Conservation (phyloP, 1,284 basidiomycete species). For the Pseudozyma hubeiensis region DNA sequence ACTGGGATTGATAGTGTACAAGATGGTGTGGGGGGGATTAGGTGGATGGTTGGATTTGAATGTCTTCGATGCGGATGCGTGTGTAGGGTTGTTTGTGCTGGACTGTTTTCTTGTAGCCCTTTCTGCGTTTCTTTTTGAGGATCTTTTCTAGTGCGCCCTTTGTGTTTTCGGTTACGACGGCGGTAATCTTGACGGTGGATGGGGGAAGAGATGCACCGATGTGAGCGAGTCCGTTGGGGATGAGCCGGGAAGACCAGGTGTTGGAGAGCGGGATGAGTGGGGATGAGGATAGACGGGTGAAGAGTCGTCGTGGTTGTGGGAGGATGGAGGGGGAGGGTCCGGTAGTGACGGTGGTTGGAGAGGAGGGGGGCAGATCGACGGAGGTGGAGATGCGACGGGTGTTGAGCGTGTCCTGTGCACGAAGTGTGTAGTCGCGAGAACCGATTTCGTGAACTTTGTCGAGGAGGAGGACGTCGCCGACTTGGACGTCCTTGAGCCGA, state of each 20-base stretch:
- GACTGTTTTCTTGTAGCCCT: constrained; percentile 87
- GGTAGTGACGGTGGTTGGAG: neutral
- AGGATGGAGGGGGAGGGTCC: constrained; percentile 21
- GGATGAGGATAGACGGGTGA: constrained; percentile 20
- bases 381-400: constrained; percentile 39
- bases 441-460: constrained; percentile 93
- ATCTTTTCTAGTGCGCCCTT: constrained; percentile 90
- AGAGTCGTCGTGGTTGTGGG: constrained; percentile 31
- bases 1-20: neutral
- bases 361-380: constrained; percentile 18
- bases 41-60: constrained; percentile 53
- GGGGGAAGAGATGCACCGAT: constrained; percentile 55
- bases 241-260: constrained; percentile 58
- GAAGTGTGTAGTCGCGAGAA: constrained; percentile 91
- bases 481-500: constrained; percentile 75
- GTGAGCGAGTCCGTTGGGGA: constrained; percentile 62
- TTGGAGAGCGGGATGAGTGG: constrained; percentile 35
- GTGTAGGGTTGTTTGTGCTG: constrained; percentile 94
- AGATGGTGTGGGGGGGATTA: neutral
- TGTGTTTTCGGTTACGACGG: constrained; percentile 95
- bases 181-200: constrained; percentile 76
- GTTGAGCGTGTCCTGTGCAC: constrained; percentile 70
- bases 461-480: constrained; percentile 86
- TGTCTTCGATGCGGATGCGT: constrained; percentile 71
- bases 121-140: constrained; percentile 96